A percentile compares a stretch with the other conserved stretches of the same genome.
Conservation (phyloP, 805 yeast genomes). For the Isabelozyma heimii region DNA sequence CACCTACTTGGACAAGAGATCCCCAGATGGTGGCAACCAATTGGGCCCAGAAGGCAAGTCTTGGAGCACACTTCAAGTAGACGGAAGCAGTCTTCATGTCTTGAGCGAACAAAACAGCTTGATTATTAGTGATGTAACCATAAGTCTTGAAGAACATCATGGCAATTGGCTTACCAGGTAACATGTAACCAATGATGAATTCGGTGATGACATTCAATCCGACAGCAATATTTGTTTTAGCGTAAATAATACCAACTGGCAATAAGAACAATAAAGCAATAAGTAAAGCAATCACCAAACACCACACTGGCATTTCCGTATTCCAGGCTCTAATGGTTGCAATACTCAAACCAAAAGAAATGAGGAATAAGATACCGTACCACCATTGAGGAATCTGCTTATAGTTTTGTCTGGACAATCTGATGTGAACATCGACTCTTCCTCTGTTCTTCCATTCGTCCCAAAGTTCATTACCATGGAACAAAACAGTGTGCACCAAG, state of each 20-base stretch:
- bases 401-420: conserved; percentile 49
- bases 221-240: conserved; percentile 30
- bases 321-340: conserved; percentile 37
- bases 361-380: conserved; percentile 29
- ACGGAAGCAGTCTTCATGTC: conserved; percentile 42
- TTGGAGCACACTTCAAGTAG: conserved; percentile 42
- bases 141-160: conserved; percentile 48
- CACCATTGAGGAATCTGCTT: conserved; percentile 46
- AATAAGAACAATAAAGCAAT: conserved; percentile 38
- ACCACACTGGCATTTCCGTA: conserved; percentile 45
- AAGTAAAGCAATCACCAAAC: conserved; percentile 34
- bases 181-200: conserved; percentile 48
- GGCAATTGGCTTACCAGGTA: conserved; percentile 48
- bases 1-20: conserved; percentile 37
- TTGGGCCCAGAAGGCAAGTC: conserved; percentile 42
- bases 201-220: conserved; percentile 50
- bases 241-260: conserved; percentile 38
- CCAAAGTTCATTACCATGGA: conserved; percentile 53
- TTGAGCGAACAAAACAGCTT: conserved; percentile 49
- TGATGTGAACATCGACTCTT: conserved; percentile 45
- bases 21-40: conserved; percentile 43
- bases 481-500: conserved; percentile 39
- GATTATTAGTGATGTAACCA: conserved; percentile 47
- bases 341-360: conserved; percentile 26
- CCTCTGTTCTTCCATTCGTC: conserved; percentile 24